Evolutionary conservation across 2,329 filamentous ascomycete genomes (phyloP).

Genomic region (Ophiocordyceps camponoti-leonardi): DNA sequence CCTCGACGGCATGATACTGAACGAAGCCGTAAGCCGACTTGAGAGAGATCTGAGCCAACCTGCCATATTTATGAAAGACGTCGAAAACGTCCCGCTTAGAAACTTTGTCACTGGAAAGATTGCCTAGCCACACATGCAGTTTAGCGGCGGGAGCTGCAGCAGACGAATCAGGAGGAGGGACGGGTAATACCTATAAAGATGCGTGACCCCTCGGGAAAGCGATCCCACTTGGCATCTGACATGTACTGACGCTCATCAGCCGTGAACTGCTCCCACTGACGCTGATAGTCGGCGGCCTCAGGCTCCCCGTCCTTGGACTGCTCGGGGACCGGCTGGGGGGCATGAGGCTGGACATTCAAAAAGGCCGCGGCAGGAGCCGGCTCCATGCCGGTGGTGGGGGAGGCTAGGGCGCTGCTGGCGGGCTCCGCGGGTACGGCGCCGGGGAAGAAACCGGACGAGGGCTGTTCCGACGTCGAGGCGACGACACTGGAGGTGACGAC

Average conservation of each 20-base stretch:
- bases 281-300: slow-evolving; percentile 35
- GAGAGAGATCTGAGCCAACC: slow-evolving; percentile 83
- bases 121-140: slow-evolving; percentile 38
- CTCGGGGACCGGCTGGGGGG: slow-evolving; percentile 10
- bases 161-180: too few species aligned
- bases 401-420: slow-evolving; percentile 13
- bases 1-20: slow-evolving; percentile 64
- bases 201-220: slow-evolving; percentile 59
- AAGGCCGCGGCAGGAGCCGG: slow-evolving; percentile 9
- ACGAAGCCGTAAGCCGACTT: slow-evolving; percentile 97
- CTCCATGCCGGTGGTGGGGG: slow-evolving; percentile 7
- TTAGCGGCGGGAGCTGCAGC: background rate
- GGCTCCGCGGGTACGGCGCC: slow-evolving; percentile 14
- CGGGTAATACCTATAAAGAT: slow-evolving; percentile 54
- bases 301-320: slow-evolving; percentile 13
- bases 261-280: slow-evolving; percentile 55
- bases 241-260: slow-evolving; percentile 59
- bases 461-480: slow-evolving; percentile 13
- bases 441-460: slow-evolving; percentile 14
- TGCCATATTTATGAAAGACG: slow-evolving; percentile 71
- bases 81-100: slow-evolving; percentile 90
- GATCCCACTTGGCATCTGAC: slow-evolving; percentile 64
- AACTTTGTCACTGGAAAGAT: slow-evolving; percentile 81
- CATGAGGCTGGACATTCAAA: slow-evolving; percentile 15
- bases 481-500: slow-evolving; percentile 6